These are phyloP conservation scores for Eleusine indica DNA, from an alignment of 176 grass and related monocot genomes.

Conservation along the genomic window DNA sequence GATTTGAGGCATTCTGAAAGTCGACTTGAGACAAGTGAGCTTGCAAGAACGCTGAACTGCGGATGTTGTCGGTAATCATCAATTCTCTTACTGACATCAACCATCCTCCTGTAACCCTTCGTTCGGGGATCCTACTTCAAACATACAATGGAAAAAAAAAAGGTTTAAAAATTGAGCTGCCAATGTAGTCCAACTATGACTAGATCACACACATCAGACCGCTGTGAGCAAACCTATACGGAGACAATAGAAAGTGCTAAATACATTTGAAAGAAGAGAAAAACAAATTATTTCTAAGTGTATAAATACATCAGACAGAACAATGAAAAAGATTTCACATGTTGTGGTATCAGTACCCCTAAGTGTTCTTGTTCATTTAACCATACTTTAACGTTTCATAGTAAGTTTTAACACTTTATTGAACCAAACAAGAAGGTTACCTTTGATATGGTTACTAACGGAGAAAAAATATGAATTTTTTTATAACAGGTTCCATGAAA, in stretches of 20 bases:
- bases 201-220: constrained; percentile 11
- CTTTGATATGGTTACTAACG: constrained; percentile 24
- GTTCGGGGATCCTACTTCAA: constrained; percentile 78
- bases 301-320: constrained; percentile 10
- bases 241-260: constrained; percentile 19
- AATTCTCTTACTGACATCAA: constrained; percentile 74
- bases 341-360: constrained; percentile 11
- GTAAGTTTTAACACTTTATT: constrained; percentile 3
- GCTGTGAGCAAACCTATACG: constrained; percentile 21
- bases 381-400: constrained; percentile 38
- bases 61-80: constrained; percentile 74
- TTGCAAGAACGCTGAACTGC: constrained; percentile 75
- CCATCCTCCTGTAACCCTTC: constrained; percentile 78
- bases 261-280: constrained; percentile 14
- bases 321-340: background rate
- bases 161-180: constrained; percentile 29
- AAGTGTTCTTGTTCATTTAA: background rate
- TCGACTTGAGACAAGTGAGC: constrained; percentile 60
- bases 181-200: constrained; percentile 12
- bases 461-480: constrained; percentile 1
- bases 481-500: background rate
- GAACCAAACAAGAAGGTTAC: background rate
- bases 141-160: constrained; percentile 43
- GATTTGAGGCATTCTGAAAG: constrained; percentile 74
- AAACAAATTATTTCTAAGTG: background rate